Percentiles rank a stretch among this genome's conserved stretches.
Evolutionary conservation across 495 filamentous ascomycete species (phyloP).

Genomic region (Xylaria venustula): DNA sequence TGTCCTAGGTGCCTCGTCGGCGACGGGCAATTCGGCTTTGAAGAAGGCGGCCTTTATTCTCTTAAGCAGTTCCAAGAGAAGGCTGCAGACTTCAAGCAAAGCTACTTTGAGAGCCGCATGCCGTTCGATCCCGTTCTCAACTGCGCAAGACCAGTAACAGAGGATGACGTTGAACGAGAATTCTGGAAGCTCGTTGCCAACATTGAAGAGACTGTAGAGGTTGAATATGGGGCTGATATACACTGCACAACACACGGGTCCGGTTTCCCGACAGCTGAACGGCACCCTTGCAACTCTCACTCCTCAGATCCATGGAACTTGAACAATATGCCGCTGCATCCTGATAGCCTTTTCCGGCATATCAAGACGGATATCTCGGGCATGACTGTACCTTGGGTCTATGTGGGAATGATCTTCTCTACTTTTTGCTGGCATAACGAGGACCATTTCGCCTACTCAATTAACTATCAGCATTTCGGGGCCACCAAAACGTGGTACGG

Average conservation of each 20-base stretch:
- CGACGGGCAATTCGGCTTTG: conserved; percentile 95
- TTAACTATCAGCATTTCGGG: conserved; percentile 98
- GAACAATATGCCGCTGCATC: conserved; percentile 86
- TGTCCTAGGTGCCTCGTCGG: conserved; percentile 94
- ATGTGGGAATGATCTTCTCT: conserved; percentile 99
- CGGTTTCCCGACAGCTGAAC: conserved; percentile 94
- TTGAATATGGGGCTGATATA: conserved; percentile 98
- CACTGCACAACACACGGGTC: conserved; percentile 98
- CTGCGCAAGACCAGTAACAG: conserved; percentile 73
- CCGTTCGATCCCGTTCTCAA: conserved; percentile 83
- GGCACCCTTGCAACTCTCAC: conserved; percentile 81
- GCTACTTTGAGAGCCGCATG: conserved; percentile 89
- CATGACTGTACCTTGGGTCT: conserved; percentile 99
- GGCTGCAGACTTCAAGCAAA: conserved; percentile 89
- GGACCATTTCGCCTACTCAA: conserved; percentile 96
- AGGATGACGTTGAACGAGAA: conserved; percentile 95
- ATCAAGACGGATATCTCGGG: conserved; percentile 99
- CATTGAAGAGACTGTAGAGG: conserved; percentile 91
- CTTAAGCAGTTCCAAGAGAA: conserved; percentile 96
- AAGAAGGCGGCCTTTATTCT: conserved; percentile 95
- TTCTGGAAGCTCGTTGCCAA: conserved; percentile 96
- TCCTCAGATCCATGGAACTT: conserved; percentile 93
- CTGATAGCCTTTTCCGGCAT: conserved; percentile 90
- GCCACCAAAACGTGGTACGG: conserved; percentile 99
- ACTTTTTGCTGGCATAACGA: conserved; percentile 99